Evolutionary conservation across 2,329 filamentous ascomycete genomes (phyloP), one percentile per base, ranked within the genome.

Genomic region (Myrmaecium sp.): DNA sequence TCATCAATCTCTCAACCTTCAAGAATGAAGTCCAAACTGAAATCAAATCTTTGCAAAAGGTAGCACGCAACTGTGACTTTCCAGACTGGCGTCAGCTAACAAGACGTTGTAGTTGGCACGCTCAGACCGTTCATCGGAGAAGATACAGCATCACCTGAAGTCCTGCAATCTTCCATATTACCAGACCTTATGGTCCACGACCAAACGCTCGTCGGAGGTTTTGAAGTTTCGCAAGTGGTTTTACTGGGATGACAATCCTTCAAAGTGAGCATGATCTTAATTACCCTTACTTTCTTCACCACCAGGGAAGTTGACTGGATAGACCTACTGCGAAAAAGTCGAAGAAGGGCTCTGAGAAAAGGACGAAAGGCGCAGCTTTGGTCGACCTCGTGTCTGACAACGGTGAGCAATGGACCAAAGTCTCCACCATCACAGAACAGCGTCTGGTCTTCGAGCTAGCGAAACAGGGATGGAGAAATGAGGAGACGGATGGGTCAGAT

Each of bases 131-230:
- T 33, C 43, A 5, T 39, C 43, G 39, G 23, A 35, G 30, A 47
- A 44, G 24, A 42, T 36, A 9, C 42, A 57, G n/a, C 67, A 75
- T 41, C 60, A 64, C 16, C 52, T 75, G 24, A 58, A 64, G 23
- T 74, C 69, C 6, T 74, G 69, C 1, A 79, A 79, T 46, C 41
- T 78, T 7, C 62, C 67, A 0, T 78, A 75, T 41, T 67, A 71
- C 28, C 61, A 69, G 35, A 59, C 65, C 6, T 57, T 78, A 3
- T 79, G 74, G 74, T 48, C 49, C 16, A 59, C 64, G 13, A 69
- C 69, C n/a, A 76, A 72, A 43, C 53, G 51, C 12, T 69, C 64
- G 29, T 52, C 44, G 1, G 63, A 66, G 1, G 39, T 79, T 9
- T 55, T 64, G 19, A 62, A 61, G n/a, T 58, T 78, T 24, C 39